Base-by-base conservation (phyloP, 768 basidiomycete species). In the Termitomyces sp. region DNA sequence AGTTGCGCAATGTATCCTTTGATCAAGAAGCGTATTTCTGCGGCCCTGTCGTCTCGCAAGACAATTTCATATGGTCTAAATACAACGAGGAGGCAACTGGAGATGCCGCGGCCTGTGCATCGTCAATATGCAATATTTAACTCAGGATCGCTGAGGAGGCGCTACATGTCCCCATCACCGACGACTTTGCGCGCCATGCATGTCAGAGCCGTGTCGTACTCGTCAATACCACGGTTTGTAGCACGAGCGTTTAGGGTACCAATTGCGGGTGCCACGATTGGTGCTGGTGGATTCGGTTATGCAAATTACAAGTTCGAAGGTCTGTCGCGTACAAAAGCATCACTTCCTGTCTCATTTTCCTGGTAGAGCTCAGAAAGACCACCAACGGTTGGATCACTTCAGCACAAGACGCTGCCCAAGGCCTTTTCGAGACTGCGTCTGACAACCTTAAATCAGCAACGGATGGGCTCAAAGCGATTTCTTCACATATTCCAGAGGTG, bases 301-400 rank as follows among this genome's bases (percentile, higher is more conserved):
- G 95, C 94, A 23, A 95, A 96, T 71, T 96, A 96, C 78, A 95
- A 95, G 75, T 88, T 96, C 67, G 95, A 98, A 78, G 93, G 95
- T 93, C 61, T 64, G 82, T 72, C 36, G 56, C 0, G 8, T 46
- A 36, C 55, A 30, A 53, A 28, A n/a, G 28, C 38, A 23, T 55
- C 4, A 35, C 53, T 2, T 28, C 55, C 53, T 40, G 63, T 55
- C 33, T 41, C 9, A 58, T 16, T 32, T 36, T 20, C 14, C n/a
- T n/a, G 32, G 32, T 60, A 94, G 92, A 93, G 70, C 79, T 93
- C 66, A 79, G 83, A 66, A 87, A 83, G 67, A 82, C 78, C 60
- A 87, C 92, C 2, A 75, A 76, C 14, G 87, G 73, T 26, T 91
- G 88, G 85, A 78, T 91, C 46, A 76, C 72, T 40, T 72, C 82